A percentile compares a stretch with the other conserved stretches of the same genome.
Conservation (phyloP, 371 early-diverging fungal species). For the Rhizopus sp. region DNA sequence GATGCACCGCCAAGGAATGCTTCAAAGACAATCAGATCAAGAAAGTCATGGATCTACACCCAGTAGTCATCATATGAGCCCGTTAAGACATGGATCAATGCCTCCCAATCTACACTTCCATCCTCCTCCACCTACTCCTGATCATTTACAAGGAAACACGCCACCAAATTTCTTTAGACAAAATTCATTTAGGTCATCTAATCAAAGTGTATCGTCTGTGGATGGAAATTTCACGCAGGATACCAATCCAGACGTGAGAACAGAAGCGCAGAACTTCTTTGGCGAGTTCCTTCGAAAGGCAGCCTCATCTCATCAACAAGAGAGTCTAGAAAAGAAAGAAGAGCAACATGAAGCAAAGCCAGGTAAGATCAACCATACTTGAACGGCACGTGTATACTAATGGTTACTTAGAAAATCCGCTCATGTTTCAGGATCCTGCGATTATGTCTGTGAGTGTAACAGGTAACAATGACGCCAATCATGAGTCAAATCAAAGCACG, state of each 20-base stretch:
- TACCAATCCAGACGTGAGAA: conserved; percentile 29
- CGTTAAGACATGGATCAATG: not conserved
- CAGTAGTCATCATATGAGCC: not conserved
- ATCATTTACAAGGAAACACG: not conserved
- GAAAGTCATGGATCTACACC: not conserved
- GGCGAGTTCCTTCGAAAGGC: conserved; percentile 74
- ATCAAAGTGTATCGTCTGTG: not conserved
- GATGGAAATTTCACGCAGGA: not conserved
- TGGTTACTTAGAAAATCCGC: conserved; percentile 3
- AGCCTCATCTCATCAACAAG: conserved; percentile 41
- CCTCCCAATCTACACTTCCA: not conserved
- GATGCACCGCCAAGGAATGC: conserved; percentile 6
- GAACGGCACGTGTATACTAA: not conserved
- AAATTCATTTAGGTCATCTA: not conserved
- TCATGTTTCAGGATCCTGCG: conserved; percentile 65
- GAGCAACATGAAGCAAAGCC: conserved; percentile 7
- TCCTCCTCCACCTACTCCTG: not conserved
- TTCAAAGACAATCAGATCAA: not conserved
- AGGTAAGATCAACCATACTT: conserved; percentile 3
- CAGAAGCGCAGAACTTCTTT: conserved; percentile 67
- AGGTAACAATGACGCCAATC: conserved; percentile 15
- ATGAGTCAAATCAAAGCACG: conserved; percentile 27
- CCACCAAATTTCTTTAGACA: conserved; percentile 1
- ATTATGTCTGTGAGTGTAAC: conserved; percentile 66
- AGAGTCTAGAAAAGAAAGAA: conserved; percentile 18